Evolutionary conservation across 1,284 basidiomycete species (phyloP).

Genomic region (Neolentinus lepideus): DNA sequence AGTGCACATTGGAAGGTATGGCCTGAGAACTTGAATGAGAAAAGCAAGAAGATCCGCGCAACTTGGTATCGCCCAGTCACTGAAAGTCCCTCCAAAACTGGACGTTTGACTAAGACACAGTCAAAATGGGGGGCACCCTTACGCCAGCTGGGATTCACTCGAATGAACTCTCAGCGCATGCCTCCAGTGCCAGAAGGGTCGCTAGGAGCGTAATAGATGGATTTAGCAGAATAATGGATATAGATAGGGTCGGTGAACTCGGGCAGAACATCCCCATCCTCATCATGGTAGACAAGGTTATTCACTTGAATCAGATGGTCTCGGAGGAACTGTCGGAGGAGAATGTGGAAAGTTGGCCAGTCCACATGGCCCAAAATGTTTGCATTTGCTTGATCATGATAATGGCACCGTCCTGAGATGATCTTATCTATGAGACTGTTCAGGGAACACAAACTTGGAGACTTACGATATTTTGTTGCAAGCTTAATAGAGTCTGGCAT

Average conservation of each 20-base stretch:
- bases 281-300: background rate
- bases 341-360: background rate
- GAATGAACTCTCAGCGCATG: background rate
- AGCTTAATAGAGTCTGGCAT: background rate
- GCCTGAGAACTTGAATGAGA: conserved; percentile 6
- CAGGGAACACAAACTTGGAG: background rate
- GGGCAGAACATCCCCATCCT: background rate
- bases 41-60: conserved; percentile 9
- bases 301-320: too few relatives aligned
- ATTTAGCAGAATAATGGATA: background rate
- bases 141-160: background rate
- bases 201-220: background rate
- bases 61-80: conserved; percentile 8
- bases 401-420: too few relatives aligned
- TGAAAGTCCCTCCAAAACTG: background rate
- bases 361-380: too few relatives aligned
- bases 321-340: background rate
- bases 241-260: background rate
- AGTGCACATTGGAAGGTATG: conserved; percentile 9
- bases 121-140: background rate
- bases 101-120: background rate
- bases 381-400: too few relatives aligned
- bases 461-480: background rate
- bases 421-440: too few relatives aligned
- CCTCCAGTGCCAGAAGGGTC: background rate